Conservation (phyloP, 2,329 filamentous ascomycete genomes). For the Penicillium crustosum region DNA sequence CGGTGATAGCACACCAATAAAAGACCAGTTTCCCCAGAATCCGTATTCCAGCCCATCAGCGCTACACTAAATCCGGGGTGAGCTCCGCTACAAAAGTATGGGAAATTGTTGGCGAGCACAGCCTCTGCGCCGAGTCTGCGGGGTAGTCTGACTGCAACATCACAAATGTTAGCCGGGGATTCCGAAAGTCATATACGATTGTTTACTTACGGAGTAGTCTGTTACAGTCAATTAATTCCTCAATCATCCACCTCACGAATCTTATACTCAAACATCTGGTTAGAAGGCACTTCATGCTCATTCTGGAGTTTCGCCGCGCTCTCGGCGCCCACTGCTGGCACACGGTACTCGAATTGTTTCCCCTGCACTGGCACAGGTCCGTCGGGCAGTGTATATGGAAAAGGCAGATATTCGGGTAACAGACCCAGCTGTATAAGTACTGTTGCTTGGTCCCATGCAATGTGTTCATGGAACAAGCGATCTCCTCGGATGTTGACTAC, state of each 20-base stretch:
- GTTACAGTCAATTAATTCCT: not conserved
- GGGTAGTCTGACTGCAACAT: not conserved
- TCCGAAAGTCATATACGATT: too few species aligned
- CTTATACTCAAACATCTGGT: constrained; percentile 55
- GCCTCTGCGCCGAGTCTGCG: too few species aligned
- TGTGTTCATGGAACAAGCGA: constrained; percentile 68
- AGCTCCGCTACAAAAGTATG: not conserved
- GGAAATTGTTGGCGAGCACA: not conserved
- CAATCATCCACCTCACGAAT: constrained; percentile 29
- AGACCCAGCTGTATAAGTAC: constrained; percentile 62
- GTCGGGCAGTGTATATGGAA: constrained; percentile 55
- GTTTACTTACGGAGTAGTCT: too few species aligned
- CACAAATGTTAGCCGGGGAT: not conserved
- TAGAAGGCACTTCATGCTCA: constrained; percentile 52
- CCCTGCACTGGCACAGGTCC: constrained; percentile 38
- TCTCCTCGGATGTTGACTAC: constrained; percentile 69
- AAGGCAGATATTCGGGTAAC: constrained; percentile 64
- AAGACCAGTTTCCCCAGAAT: not conserved
- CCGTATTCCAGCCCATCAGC: not conserved
- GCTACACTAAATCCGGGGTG: not conserved
- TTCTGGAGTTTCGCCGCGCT: constrained; percentile 53
- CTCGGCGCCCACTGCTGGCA: constrained; percentile 62
- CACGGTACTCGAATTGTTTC: constrained; percentile 56
- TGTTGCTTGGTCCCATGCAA: constrained; percentile 68
- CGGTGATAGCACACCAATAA: not conserved